Base-by-base conservation (phyloP, 768 basidiomycete species). In the Auriscalpium orientale region DNA sequence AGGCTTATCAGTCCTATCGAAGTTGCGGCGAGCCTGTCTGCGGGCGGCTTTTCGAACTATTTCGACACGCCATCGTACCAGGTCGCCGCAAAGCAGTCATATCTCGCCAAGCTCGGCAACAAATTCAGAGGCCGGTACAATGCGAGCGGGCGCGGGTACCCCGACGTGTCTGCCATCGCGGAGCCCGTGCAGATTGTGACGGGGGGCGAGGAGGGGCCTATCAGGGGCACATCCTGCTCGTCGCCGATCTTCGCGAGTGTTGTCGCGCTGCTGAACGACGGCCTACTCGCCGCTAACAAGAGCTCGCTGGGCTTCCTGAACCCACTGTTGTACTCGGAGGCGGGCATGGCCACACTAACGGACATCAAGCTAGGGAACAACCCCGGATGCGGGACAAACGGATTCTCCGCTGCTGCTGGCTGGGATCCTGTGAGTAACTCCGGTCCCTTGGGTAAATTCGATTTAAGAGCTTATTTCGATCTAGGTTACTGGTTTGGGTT, bases 401-500 rank as follows among this genome's bases (percentile, higher is more conserved):
- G 70, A n/a, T 71, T 71, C 64, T 56, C 59, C 12, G 68, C 66
- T 21, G 46, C 20, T 11, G 45, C 56, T 28, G 67, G 67, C 1
- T 70, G 69, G 69, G 69, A 70, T 51, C 67, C 69, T 34, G 70
- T 67, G 54, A 28, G 66, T 57, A 7, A 10, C 13, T 2, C 21
- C 13, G 52, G 16, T 49, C 33, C 18, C n/a, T 35, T 20, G 8
- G 16, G 21, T 21, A 20, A 33, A 4, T 45, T 46, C 16, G 28
- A 28, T 9, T 15, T 8, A 9, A 16, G 28, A 33, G 21, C 9
- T 34, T 45, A 37, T 16, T 34, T 33, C 46, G 36, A 52, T 35
- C 4, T 56, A 77, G 76, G 74, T 81, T 44, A 83, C 80, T 40
- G 80, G 80, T 10, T 64, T 79, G 22, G 81, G 81, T 1, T 81